Percentiles rank a stretch among this genome's conserved stretches.
Evolutionary conservation across 2,329 filamentous ascomycete species (phyloP).

Genomic region (Coniochaeta sp.): DNA sequence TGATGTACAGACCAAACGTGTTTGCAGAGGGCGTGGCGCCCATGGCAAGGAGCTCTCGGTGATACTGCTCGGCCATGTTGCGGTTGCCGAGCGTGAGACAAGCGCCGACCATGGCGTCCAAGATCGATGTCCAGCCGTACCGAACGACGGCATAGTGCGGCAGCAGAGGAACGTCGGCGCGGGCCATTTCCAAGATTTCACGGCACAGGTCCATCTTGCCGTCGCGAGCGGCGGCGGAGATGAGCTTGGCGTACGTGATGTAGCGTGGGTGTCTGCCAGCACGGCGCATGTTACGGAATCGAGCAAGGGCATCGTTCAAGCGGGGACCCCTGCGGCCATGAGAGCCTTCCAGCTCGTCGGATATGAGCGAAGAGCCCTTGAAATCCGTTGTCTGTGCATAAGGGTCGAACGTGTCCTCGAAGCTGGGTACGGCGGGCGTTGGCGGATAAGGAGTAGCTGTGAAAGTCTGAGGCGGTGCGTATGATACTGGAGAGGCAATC

Average conservation of each 20-base stretch:
- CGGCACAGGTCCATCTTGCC: slow-evolving; percentile 74
- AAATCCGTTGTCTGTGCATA: slow-evolving; percentile 88
- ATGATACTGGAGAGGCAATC: slow-evolving; percentile 36
- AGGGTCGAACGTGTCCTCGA: slow-evolving; percentile 82
- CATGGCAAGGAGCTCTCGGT: slow-evolving; percentile 86
- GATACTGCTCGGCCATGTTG: slow-evolving; percentile 73
- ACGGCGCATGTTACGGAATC: slow-evolving; percentile 89
- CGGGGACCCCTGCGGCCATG: slow-evolving; percentile 66
- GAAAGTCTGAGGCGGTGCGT: slow-evolving; percentile 38
- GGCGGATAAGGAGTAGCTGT: slow-evolving; percentile 44
- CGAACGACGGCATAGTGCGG: slow-evolving; percentile 80
- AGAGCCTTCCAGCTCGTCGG: slow-evolving; percentile 78
- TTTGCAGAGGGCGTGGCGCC: slow-evolving; percentile 90
- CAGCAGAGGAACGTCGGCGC: slow-evolving; percentile 78
- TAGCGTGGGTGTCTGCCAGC: slow-evolving; percentile 88
- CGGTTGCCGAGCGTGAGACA: slow-evolving; percentile 80
- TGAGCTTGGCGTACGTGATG: slow-evolving; percentile 94
- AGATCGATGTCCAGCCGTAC: slow-evolving; percentile 92
- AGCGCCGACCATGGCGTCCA: slow-evolving; percentile 93
- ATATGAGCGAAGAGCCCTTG: slow-evolving; percentile 85
- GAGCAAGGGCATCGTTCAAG: slow-evolving; percentile 71
- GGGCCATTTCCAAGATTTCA: slow-evolving; percentile 84
- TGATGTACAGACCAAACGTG: slow-evolving; percentile 97
- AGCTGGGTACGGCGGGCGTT: slow-evolving; percentile 50
- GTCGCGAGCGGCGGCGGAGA: slow-evolving; percentile 80